Evolutionary conservation across 2,329 filamentous ascomycete species (phyloP), one percentile per base, ranked within the genome.

Genomic region (Aureobasidium lini): DNA sequence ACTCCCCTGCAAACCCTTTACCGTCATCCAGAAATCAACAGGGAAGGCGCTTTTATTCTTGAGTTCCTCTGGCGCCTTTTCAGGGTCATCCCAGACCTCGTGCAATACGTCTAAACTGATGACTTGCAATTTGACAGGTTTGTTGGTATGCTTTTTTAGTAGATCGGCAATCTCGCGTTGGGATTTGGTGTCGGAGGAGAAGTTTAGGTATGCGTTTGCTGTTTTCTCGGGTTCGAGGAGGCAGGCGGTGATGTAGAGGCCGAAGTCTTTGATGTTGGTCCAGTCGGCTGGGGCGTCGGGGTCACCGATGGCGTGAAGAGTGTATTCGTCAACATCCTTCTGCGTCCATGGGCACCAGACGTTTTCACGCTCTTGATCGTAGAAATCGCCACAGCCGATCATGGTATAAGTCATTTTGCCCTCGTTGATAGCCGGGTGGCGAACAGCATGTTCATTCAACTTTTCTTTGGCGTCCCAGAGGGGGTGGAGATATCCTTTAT

Each of bases 301-400:
- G 23, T 66, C 57, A 9, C 68, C 67, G 16, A 71, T 61, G 10
- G 66, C 60, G 39, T 67, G 64, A 18, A 70, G 18, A 0, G 44
- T 64, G 58, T 69, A 69, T 4, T 63, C 60, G 1, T 63, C n/a
- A 6, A 60, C 56, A 23, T 63, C 57, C 3, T 46, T 54, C 10
- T 67, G 64, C 1, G 64, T 66, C 67, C 68, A 68, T 1, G 66
- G 67, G 54, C 66, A 71, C 64, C 65, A 68, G 5, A 63, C 60
- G 2, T 60, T 56, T 48, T 72, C 68, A n/a, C 65, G 64, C 23
- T 62, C 54, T 60, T 68, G 65, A 61, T 71, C 66, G 59, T 69
- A 70, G 49, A 69, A 68, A 34, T 70, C 67, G 18, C 69, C 68
- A 58, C 68, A 70, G 50, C 69, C 66, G 60, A 71, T 68, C 13